These are phyloP conservation scores for Penicillium desertorum DNA, from an alignment of 495 filamentous ascomycete genomes.

Conservation along the genomic window DNA sequence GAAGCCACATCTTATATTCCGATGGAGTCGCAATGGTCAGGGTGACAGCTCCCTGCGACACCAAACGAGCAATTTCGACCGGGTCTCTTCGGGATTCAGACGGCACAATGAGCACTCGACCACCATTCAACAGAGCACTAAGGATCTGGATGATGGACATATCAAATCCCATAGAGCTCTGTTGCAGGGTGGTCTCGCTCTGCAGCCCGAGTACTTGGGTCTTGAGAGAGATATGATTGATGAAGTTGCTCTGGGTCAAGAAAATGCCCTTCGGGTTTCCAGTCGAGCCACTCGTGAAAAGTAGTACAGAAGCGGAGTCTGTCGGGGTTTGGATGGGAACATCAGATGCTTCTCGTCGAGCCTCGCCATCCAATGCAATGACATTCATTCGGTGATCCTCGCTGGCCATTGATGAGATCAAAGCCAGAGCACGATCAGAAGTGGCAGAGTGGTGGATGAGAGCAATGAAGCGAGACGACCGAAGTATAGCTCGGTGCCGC, in stretches of 20 bases:
- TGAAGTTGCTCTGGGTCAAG: not conserved
- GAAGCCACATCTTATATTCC: not conserved
- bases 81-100: not conserved
- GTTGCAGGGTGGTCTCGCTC: slow-evolving; percentile 2
- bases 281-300: too few species aligned
- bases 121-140: not conserved
- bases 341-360: too few species aligned
- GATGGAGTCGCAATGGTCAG: not conserved
- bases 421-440: too few species aligned
- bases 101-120: not conserved
- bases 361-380: too few species aligned
- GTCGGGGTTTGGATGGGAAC: too few species aligned
- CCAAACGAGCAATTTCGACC: not conserved
- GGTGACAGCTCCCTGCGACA: not conserved
- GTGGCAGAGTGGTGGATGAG: too few species aligned
- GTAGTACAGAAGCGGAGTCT: too few species aligned
- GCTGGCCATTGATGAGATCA: too few species aligned
- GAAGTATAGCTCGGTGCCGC: too few species aligned
- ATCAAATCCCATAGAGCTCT: slow-evolving; percentile 4
- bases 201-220: slow-evolving; percentile 11
- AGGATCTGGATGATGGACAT: not conserved
- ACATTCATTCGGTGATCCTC: too few species aligned
- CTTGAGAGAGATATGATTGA: not conserved
- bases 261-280: not conserved
- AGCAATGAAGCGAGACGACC: too few species aligned